Percentiles rank a stretch among this genome's conserved stretches.
These are phyloP conservation scores for Collariella sp. DNA, from an alignment of 495 filamentous ascomycete species.

Conservation along the genomic window DNA sequence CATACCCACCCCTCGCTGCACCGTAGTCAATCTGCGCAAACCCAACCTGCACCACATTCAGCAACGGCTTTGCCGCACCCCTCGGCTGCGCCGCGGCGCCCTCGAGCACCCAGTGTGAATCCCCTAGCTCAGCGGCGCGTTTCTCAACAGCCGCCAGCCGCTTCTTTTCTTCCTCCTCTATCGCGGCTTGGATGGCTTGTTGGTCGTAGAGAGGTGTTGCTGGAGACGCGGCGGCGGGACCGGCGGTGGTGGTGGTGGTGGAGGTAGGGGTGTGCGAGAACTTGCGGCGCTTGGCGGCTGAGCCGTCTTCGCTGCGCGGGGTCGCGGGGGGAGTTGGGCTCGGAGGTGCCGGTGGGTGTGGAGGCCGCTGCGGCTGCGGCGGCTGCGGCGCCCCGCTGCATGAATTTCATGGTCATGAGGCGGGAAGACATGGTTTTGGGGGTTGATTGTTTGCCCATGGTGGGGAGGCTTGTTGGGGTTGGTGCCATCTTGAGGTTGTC, in stretches of 20 bases:
- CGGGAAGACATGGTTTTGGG: conserved; percentile 79
- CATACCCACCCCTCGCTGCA: not conserved
- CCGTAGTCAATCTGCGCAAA: conserved; percentile 40
- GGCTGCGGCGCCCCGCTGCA: conserved; percentile 73
- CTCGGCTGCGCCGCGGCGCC: conserved; percentile 14
- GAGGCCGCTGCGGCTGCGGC: conserved; percentile 34
- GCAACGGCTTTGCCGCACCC: conserved; percentile 20
- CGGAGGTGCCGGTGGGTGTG: conserved; percentile 37
- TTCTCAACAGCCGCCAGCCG: conserved; percentile 60
- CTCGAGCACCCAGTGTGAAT: conserved; percentile 80
- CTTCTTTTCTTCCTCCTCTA: conserved; percentile 68
- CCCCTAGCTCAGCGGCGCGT: conserved; percentile 65
- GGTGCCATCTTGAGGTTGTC: conserved; percentile 16
- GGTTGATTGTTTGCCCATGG: conserved; percentile 34
- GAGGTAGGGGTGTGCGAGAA: conserved; percentile 18
- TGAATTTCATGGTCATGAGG: conserved; percentile 96
- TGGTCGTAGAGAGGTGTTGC: conserved; percentile 33
- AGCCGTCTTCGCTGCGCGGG: conserved; percentile 31
- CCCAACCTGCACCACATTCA: conserved; percentile 42
- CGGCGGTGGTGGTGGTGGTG: conserved; percentile 1
- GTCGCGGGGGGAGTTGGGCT: conserved; percentile 37
- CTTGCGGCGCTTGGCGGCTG: conserved; percentile 47
- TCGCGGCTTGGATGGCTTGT: conserved; percentile 53
- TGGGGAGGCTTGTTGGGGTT: conserved; percentile 8
- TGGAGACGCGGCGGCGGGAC: too few species aligned